Evolutionary conservation across 2,329 filamentous ascomycete genomes (phyloP), one percentile per base, ranked within the genome.

Genomic region (Xylariaceae sp.): DNA sequence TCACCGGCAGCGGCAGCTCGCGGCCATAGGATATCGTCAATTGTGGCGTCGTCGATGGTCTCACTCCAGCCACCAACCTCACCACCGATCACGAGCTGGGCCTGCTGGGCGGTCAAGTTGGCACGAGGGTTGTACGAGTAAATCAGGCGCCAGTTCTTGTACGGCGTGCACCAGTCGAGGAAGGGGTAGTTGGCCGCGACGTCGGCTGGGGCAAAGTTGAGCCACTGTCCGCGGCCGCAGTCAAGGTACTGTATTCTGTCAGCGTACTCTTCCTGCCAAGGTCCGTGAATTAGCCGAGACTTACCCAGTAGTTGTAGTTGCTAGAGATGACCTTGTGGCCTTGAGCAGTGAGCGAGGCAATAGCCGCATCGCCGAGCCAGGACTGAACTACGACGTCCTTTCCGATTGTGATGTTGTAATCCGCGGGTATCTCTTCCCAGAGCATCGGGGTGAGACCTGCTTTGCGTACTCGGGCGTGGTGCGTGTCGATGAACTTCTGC

Each of bases 21-120:
- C 7, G 90, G 89, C 90, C 89, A 95, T 8, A 92, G 72, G 69
- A 88, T 83, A 34, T 74, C 74, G 72, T 95, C 89, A 13, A 95
- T 68, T 67, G 86, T 91, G n/a, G 83, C 73, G 2, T 81, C 72
- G 70, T 96, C 91, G 57, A 80, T 78, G n/a, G 86, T 86, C 73
- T 95, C 91, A 59, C 80, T 81, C 89, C 89, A 96, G 54, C 90
- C 80, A 52, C 88, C 87, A 15, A 86, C 83, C 73, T 95, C 91
- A 22, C 89, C 91, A 42, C 91, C 91, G 8, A 94, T 70, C 2
- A 95, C 85, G 12, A 89, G 79, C 65, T 85, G 77, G 22, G 83
- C 80, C 41, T 83, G 70, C 22, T 84, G 76, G 9, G 71, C 72
- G 0, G 85, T 80, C 4, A 95, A 76, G 43, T 81, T 81, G 2